Base-by-base conservation (phyloP, 2,329 filamentous ascomycete genomes). In the Diplodia corticola region DNA sequence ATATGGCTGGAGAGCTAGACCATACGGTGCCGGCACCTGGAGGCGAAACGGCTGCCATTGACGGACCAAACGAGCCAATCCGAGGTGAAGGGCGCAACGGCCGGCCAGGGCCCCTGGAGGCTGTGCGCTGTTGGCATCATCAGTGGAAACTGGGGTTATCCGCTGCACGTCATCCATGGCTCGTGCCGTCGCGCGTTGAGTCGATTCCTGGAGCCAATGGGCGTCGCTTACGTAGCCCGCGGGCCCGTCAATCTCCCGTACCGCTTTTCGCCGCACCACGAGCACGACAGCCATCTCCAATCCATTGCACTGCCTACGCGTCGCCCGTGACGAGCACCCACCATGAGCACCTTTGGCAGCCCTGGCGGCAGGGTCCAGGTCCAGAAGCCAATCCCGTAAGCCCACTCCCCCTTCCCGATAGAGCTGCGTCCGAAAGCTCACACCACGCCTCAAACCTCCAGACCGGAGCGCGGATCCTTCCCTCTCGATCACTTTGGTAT, bases 401-500 rank as follows among this genome's bases (percentile, higher is more conserved):
- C 83, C 40, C 26, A 40, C 37, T 61, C 59, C 53, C 49, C 55
- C 13, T 10, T 49, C 50, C 15, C 9, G 20, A n/a, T n/a, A 12
- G 46, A 33, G 13, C 28, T 26, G 22, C 10, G 6, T 5, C 57
- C 2, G 5, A 26, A 33, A 3, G 24, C 57, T 61, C 13, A 61
- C 57, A 35, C n/a, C 28, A 61, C 57, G 10, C 17, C n/a, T 12
- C n/a, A 9, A 5, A n/a, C 10, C n/a, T 17, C 20, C 64, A 95
- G 92, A 66, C 94, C 94, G 5, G 91, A 97, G 77, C 89, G 93
- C 73, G 94, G 94, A 65, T 96, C 92, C 73, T 98, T 98, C 75
- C 94, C 94, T n/a, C 87, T 98, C 65, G 94, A 98, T 78, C 93
- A 97, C 73, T 93, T 97, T 78, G 92, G 87, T 89, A 80, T 59